Base-by-base conservation (phyloP, 495 filamentous ascomycete species). In the Aspergillus heteromorphus region DNA sequence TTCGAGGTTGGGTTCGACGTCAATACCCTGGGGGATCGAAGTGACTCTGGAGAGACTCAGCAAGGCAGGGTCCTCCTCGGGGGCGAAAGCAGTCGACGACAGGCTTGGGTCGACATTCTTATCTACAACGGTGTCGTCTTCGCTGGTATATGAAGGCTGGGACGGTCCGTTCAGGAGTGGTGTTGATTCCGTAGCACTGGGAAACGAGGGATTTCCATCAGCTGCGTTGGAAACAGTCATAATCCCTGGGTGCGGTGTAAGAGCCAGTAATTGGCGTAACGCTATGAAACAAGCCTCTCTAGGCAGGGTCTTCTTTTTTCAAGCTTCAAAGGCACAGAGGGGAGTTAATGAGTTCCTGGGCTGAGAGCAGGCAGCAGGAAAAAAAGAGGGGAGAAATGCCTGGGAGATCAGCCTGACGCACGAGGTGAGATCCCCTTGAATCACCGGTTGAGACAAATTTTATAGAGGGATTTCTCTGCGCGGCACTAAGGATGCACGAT, bases 21-120 rank as follows among this genome's bases (percentile, higher is more conserved):
- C 67, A 16, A 69, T 29, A 1, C 65, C 65, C 36, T 68, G 66
- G 18, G 68, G 60, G 9, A 66, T 56, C 0, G 73, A 74, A 45
- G 51, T 60, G 14, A 73, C 67, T 47, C 55, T 56, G 23, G 62
- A 49, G 7, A 69, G 53, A 42, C 51, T 59, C 23, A 69, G 51
- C 5, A 62, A 29, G 0, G 56, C 30, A 1, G 64, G 30, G 41
- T 73, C 60, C 11, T 72, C 66, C 0, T 64, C 60, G 5, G 45
- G 43, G 7, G 48, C 20, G 16, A 48, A 23, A 2, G 52, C 48
- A 2, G 30, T 54, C 13, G 38, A 53, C 4, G 59, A 65, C n/a
- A 49, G 57, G 23, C 48, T 55, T 21, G 59, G 59, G 53, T 67
- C 58, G n/a, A 54, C 27, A 48, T 62, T 59, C 48, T 62, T 45